A percentile compares a stretch with the other conserved stretches of the same genome.
Conservation (phyloP, 2,329 filamentous ascomycete species). For the Colletotrichum truncatum region DNA sequence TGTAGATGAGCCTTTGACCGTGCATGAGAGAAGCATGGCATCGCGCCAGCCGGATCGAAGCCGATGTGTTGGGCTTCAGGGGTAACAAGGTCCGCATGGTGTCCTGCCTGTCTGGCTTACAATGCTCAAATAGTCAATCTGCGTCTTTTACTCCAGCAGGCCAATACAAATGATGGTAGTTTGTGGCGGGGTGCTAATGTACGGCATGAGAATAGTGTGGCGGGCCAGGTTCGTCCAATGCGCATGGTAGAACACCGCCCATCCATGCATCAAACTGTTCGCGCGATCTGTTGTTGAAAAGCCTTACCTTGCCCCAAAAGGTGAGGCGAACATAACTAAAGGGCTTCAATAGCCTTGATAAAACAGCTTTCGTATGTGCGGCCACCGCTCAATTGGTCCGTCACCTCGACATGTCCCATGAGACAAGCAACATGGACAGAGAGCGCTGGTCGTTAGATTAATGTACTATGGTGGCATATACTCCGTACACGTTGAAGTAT, state of each 20-base stretch:
- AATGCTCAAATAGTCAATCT: background rate
- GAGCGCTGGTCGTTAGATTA: too few species aligned
- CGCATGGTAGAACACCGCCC: constrained; percentile 1
- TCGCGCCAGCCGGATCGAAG: constrained; percentile 15
- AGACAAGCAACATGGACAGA: too few species aligned
- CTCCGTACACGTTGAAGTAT: too few species aligned
- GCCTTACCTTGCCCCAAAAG: background rate
- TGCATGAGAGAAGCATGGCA: constrained; percentile 5
- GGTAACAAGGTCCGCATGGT: background rate
- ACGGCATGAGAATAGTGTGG: constrained; percentile 6
- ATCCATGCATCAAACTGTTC: background rate
- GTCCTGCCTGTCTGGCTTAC: background rate
- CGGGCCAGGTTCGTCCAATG: constrained; percentile 22
- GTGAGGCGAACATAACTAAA: background rate
- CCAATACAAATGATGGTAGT: background rate
- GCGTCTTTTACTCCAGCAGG: background rate
- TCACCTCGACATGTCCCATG: too few species aligned
- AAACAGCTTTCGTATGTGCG: too few species aligned
- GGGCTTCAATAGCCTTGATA: background rate
- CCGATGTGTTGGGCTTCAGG: constrained; percentile 2
- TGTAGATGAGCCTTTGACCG: background rate
- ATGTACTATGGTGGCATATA: too few species aligned
- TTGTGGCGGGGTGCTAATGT: background rate
- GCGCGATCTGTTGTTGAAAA: background rate
- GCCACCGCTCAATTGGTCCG: too few species aligned